phyloP scores from a whole-genome alignment of 257 asterid species.

The Ophiorrhiza pumila region DNA sequence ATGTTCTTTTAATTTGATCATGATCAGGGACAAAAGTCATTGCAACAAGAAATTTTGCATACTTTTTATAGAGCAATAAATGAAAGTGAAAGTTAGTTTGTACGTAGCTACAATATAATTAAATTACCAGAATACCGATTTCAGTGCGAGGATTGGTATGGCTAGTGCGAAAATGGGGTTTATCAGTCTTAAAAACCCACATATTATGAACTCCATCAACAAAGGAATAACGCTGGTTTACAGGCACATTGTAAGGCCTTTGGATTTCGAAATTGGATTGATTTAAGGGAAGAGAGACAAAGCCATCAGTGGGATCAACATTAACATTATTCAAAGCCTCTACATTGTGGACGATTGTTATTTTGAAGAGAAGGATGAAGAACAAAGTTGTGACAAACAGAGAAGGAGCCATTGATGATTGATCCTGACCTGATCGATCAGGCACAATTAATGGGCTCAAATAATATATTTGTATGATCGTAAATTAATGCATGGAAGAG shows the following conservation, averaged over 20 bases:
- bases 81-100: too few species aligned
- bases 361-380: neutral
- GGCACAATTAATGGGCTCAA: too few species aligned
- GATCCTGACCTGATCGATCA: too few species aligned
- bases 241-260: slow-evolving; percentile 1
- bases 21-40: too few species aligned
- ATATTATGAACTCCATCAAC: slow-evolving; percentile 3
- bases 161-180: neutral
- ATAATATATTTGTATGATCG: too few species aligned
- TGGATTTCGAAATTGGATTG: slow-evolving; percentile 3
- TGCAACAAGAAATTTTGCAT: too few species aligned
- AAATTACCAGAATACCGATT: neutral
- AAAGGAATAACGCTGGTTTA: neutral
- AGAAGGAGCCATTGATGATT: too few species aligned
- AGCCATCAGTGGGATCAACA: neutral
- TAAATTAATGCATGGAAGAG: too few species aligned
- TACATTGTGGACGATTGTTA: neutral
- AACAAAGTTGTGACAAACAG: neutral
- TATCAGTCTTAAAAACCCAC: slow-evolving; percentile 5
- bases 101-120: too few species aligned
- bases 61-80: too few species aligned
- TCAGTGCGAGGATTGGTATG: slow-evolving; percentile 5
- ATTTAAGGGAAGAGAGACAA: neutral
- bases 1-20: too few species aligned
- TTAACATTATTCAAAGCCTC: neutral